Percentiles rank a stretch among this genome's conserved stretches.
Evolutionary conservation across 2,329 filamentous ascomycete species (phyloP).

Genomic region (Aspergillus tanneri): DNA sequence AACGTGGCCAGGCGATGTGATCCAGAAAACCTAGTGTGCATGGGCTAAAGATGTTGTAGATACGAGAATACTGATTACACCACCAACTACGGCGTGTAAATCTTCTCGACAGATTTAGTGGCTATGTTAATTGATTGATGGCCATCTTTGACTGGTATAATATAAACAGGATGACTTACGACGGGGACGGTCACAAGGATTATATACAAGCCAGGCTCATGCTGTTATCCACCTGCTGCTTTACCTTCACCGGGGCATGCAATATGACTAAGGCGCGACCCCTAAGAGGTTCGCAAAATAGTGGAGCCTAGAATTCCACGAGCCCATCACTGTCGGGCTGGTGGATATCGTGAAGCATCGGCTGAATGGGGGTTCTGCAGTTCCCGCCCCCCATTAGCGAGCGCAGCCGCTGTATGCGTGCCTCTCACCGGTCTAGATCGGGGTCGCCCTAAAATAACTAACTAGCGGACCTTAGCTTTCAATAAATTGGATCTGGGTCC

Average conservation of each 20-base stretch:
- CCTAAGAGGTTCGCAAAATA: too few species aligned
- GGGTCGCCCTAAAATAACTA: too few species aligned
- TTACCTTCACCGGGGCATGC: neutral
- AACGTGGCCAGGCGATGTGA: neutral
- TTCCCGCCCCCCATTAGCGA: too few species aligned
- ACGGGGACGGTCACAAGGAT: neutral
- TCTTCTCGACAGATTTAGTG: neutral
- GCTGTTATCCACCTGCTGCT: neutral
- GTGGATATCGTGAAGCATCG: too few species aligned
- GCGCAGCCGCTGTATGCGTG: too few species aligned
- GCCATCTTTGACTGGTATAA: neutral
- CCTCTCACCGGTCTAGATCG: too few species aligned
- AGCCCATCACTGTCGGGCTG: too few species aligned
- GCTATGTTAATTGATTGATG: neutral
- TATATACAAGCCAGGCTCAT: too few species aligned
- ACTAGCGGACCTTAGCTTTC: too few species aligned
- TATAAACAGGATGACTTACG: neutral
- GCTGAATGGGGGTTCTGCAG: too few species aligned
- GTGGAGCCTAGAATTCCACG: too few species aligned
- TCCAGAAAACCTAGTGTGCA: constrained; percentile 1
- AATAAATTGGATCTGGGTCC: too few species aligned
- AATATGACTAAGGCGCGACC: neutral
- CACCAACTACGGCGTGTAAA: neutral
- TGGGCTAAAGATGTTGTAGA: neutral
- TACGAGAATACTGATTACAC: neutral